phyloP scores from a whole-genome alignment of 495 filamentous ascomycete species.

The Pyrenula massariospora region DNA sequence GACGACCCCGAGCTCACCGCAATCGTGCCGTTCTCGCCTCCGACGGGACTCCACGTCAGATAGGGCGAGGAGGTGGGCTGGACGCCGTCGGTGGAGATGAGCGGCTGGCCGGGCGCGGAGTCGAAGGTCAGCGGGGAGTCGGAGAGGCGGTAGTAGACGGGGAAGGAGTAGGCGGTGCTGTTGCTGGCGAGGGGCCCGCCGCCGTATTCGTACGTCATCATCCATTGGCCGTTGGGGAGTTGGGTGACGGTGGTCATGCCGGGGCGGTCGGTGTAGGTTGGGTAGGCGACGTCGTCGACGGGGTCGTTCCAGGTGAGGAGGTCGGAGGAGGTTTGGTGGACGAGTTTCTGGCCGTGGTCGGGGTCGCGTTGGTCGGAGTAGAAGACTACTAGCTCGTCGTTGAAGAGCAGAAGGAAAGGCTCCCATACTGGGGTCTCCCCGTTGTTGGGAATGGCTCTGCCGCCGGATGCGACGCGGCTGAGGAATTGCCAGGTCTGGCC shows the following conservation, averaged over 20 bases:
- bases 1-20: slow-evolving; percentile 41
- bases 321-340: slow-evolving; percentile 47
- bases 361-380: slow-evolving; percentile 62
- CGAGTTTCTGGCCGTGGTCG: slow-evolving; percentile 53
- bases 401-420: slow-evolving; percentile 45
- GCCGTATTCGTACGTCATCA: slow-evolving; percentile 53
- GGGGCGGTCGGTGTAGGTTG: slow-evolving; percentile 48
- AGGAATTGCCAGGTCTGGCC: slow-evolving; percentile 56
- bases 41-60: slow-evolving; percentile 39
- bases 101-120: slow-evolving; percentile 22
- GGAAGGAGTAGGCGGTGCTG: slow-evolving; percentile 31
- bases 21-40: slow-evolving; percentile 44
- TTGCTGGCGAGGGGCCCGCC: slow-evolving; percentile 25
- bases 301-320: slow-evolving; percentile 42
- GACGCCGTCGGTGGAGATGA: slow-evolving; percentile 33
- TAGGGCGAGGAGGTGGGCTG: slow-evolving; percentile 44
- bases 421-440: slow-evolving; percentile 61
- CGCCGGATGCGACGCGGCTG: slow-evolving; percentile 52
- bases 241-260: slow-evolving; percentile 53
- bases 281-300: slow-evolving; percentile 49
- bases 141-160: slow-evolving; percentile 45
- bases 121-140: slow-evolving; percentile 41
- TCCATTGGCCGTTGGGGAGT: slow-evolving; percentile 48
- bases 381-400: slow-evolving; percentile 47
- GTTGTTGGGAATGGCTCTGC: slow-evolving; percentile 46